Evolutionary conservation across 257 asterid species (phyloP), one percentile per base, ranked within the genome.

Genomic region (Solanum peruvianum): DNA sequence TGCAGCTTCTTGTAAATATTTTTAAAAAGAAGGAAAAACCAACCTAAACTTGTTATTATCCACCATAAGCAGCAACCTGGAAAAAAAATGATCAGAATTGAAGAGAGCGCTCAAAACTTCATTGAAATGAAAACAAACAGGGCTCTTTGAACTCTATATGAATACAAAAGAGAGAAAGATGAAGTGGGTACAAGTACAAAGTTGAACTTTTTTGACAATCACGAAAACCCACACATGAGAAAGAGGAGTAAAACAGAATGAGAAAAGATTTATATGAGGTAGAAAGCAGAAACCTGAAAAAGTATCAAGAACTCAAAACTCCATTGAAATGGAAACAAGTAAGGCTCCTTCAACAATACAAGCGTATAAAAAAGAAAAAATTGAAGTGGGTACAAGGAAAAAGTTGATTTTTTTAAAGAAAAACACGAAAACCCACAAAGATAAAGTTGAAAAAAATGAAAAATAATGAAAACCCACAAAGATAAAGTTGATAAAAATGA

Each of bases 181-280:
- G 18, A 33, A 52, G 18, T 39, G 9, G 73, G 20, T 27, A 27
- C 73, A 67, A 27, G 39, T 33, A 27, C 10, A 41, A 21, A 69
- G 44, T 9, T 4, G 44, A 73, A 29, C 2, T 11, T 67, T 27
- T 67, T 67, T 27, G 18, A 64, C 12, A 29, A 69, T 69, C 15
- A 69, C 39, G 5, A 29, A 69, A 69, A 29, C 33, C 71, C 23
- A 44, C 35, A 84, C 87, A 87, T 27, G 87, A 82, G 35, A 86
- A 56, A 86, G 67, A 41, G 31, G 62, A 49, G 80, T 86, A 44
- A 77, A 81, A 76, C 39, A 64, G 73, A 88, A 88, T 88, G 90
- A 76, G 81, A 83, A 84, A 76, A 85, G 70, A 85, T 70, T 45
- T 27, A 67, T n/a, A 27, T 8, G 11, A 13, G 25, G 44, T 31